Evolutionary conservation across 192 early-diverging fungal species (phyloP).

Genomic region (Podila minutissima): DNA sequence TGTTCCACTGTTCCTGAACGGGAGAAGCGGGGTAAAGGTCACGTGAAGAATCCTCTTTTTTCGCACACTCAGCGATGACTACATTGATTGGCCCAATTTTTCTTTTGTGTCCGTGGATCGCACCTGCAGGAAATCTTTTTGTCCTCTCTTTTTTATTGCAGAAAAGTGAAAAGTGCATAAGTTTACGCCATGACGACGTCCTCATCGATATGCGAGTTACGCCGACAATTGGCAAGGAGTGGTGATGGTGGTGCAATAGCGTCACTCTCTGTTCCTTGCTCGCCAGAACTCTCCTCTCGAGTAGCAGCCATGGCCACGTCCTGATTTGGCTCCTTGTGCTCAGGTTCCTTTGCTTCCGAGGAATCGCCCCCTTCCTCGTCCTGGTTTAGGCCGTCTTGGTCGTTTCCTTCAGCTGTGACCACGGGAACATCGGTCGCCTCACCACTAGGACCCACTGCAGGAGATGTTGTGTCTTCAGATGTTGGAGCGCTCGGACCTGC

Average conservation of each 20-base stretch:
- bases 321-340: too few relatives aligned
- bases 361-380: neutral
- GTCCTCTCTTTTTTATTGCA: neutral
- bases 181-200: too few relatives aligned
- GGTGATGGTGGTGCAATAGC: neutral
- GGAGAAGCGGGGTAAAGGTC: neutral
- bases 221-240: conserved; percentile 1
- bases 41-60: neutral
- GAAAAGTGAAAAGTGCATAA: too few relatives aligned
- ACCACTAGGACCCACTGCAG: neutral
- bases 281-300: neutral
- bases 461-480: neutral
- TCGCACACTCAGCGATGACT: neutral
- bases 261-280: neutral
- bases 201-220: conserved; percentile 8
- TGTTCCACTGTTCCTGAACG: neutral
- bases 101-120: neutral
- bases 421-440: neutral
- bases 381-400: neutral
- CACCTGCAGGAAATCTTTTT: neutral
- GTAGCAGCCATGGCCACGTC: too few relatives aligned
- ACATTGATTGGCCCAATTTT: neutral
- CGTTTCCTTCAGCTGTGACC: neutral
- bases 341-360: neutral
- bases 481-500: conserved; percentile 5